Conservation (phyloP, 1,284 basidiomycete genomes). For the Stygiomarasmius scandens region DNA sequence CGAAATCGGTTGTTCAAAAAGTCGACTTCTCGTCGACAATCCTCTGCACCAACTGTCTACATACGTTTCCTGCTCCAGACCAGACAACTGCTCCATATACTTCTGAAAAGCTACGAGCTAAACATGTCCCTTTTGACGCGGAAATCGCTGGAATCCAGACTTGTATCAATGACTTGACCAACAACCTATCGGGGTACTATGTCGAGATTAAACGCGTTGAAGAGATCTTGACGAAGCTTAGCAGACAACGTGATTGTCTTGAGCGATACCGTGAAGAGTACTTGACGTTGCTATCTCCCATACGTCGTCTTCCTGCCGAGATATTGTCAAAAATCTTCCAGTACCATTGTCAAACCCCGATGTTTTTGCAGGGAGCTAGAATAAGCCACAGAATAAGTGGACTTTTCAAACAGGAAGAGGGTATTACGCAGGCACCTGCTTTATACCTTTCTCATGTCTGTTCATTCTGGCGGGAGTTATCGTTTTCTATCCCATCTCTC, state of each 20-base stretch:
- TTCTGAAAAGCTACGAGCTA: not conserved
- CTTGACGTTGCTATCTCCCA: not conserved
- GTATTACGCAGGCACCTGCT: not conserved
- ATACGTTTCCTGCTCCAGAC: not conserved
- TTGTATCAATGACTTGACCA: not conserved
- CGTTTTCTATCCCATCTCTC: not conserved
- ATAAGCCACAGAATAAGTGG: too few species aligned
- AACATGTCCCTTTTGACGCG: not conserved
- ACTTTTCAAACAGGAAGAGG: not conserved
- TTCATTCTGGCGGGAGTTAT: not conserved
- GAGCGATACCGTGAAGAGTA: not conserved
- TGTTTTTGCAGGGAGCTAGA: too few species aligned
- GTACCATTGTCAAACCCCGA: not conserved
- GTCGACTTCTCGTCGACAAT: not conserved
- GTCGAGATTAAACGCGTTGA: not conserved
- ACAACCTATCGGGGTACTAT: not conserved
- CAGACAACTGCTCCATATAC: not conserved
- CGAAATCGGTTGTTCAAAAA: too few species aligned
- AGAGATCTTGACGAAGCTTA: not conserved
- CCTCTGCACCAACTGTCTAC: not conserved
- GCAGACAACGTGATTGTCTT: not conserved
- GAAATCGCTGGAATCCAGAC: not conserved
- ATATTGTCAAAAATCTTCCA: not conserved
- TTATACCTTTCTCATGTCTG: not conserved
- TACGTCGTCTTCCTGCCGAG: conserved; percentile 2